Percentiles rank a stretch among this genome's conserved stretches.
phyloP scores from a whole-genome alignment of 1,139 yeast genomes.

The Blastobotrys ciferrii region DNA sequence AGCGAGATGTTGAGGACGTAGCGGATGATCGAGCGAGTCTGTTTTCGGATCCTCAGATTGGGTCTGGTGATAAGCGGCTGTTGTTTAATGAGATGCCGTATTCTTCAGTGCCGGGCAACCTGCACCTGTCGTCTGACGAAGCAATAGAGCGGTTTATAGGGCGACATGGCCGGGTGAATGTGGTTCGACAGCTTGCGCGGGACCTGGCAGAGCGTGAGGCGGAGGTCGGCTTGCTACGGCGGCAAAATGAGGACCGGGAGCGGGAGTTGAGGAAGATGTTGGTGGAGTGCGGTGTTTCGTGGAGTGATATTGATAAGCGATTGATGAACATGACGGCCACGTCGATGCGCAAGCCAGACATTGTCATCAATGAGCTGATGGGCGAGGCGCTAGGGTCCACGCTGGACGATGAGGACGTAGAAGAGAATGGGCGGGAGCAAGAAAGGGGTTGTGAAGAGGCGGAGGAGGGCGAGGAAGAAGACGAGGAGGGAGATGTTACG shows the following conservation, averaged over 20 bases:
- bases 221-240: conserved; percentile 44
- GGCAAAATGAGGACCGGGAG: conserved; percentile 46
- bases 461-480: neutral
- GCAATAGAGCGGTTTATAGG: conserved; percentile 41
- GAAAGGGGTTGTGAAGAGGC: neutral
- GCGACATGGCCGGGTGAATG: conserved; percentile 43
- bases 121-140: conserved; percentile 38
- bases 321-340: conserved; percentile 33
- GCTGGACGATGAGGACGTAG: neutral
- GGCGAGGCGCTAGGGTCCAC: conserved; percentile 33
- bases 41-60: conserved; percentile 12
- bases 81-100: conserved; percentile 30
- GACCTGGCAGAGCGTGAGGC: conserved; percentile 52
- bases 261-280: conserved; percentile 45
- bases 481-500: neutral
- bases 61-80: conserved; percentile 20
- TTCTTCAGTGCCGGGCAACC: conserved; percentile 38
- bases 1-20: neutral
- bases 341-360: conserved; percentile 28
- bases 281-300: conserved; percentile 47
- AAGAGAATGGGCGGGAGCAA: neutral
- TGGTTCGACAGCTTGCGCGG: conserved; percentile 49
- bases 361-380: conserved; percentile 32
- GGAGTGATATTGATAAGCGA: conserved; percentile 45
- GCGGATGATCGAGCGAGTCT: conserved; percentile 15